Evolutionary conservation across 2,329 filamentous ascomycete genomes (phyloP).

Genomic region (Penicillium sumatraense): DNA sequence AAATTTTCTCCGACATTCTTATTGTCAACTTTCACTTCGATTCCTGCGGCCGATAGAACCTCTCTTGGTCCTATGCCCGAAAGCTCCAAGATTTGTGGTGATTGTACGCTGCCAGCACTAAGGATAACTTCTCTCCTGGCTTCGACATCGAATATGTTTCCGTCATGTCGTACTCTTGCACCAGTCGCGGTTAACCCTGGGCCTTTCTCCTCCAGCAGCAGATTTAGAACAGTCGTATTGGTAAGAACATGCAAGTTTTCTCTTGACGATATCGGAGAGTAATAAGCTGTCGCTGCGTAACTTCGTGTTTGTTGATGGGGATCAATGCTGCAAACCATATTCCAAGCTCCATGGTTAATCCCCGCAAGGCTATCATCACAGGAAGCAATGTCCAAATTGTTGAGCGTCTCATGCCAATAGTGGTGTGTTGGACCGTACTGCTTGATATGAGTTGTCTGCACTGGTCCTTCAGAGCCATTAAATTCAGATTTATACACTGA

Average conservation of each 20-base stretch:
- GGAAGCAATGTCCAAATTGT: slow-evolving; percentile 42
- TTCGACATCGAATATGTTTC: slow-evolving; percentile 39
- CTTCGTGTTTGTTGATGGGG: slow-evolving; percentile 35
- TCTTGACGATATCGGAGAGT: slow-evolving; percentile 22
- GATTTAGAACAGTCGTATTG: slow-evolving; percentile 51
- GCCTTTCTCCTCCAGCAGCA: slow-evolving; percentile 50
- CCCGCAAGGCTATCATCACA: slow-evolving; percentile 46
- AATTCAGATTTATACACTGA: slow-evolving; percentile 19
- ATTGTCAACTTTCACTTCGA: slow-evolving; percentile 51
- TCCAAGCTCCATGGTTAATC: slow-evolving; percentile 49
- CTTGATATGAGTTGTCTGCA: slow-evolving; percentile 33
- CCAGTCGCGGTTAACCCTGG: slow-evolving; percentile 35
- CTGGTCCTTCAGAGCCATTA: slow-evolving; percentile 39
- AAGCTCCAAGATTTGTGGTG: slow-evolving; percentile 62
- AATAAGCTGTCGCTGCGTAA: background rate
- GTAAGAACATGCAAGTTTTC: slow-evolving; percentile 55
- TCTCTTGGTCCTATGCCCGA: slow-evolving; percentile 61
- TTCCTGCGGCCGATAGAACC: slow-evolving; percentile 47
- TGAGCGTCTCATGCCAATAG: slow-evolving; percentile 52
- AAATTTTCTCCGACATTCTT: slow-evolving; percentile 55
- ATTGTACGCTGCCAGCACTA: slow-evolving; percentile 61
- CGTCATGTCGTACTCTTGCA: slow-evolving; percentile 46
- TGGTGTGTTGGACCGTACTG: slow-evolving; percentile 42
- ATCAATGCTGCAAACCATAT: slow-evolving; percentile 30
- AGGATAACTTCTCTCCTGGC: slow-evolving; percentile 60